phyloP scores from a whole-genome alignment of 1,139 yeast species.

The Candida mesenterica region DNA sequence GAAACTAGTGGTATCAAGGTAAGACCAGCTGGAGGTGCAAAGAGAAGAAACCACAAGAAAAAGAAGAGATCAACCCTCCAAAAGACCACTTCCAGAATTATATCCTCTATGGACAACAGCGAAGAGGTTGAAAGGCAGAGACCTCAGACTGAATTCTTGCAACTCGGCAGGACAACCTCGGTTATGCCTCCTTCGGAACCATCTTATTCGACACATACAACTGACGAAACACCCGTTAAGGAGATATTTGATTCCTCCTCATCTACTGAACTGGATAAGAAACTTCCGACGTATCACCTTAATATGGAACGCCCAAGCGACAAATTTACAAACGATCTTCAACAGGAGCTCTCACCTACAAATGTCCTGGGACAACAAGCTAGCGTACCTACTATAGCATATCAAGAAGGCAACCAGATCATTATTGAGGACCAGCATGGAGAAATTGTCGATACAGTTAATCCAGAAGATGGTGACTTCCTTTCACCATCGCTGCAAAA shows the following conservation, averaged over 20 bases:
- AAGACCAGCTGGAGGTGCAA: conserved; percentile 82
- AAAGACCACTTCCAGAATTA: conserved; percentile 6
- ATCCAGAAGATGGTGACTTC: conserved; percentile 6
- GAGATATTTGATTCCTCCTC: conserved; percentile 12
- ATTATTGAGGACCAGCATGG: conserved; percentile 83
- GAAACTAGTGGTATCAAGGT: conserved; percentile 69
- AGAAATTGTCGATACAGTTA: conserved; percentile 56
- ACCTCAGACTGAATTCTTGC: conserved; percentile 43
- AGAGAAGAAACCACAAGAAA: conserved; percentile 42
- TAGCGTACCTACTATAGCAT: conserved; percentile 48
- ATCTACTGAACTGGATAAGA: conserved; percentile 19
- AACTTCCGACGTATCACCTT: neutral
- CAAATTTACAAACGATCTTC: conserved; percentile 1
- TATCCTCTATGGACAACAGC: conserved; percentile 13
- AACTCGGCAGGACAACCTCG: conserved; percentile 35
- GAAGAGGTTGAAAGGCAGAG: conserved; percentile 34
- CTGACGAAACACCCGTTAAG: conserved; percentile 12
- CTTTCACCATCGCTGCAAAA: conserved; percentile 5
- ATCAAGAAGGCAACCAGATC: conserved; percentile 66
- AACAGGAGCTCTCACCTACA: conserved; percentile 3
- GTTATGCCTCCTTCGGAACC: conserved; percentile 12
- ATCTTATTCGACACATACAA: conserved; percentile 7
- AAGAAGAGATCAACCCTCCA: conserved; percentile 22
- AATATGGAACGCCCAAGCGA: neutral
- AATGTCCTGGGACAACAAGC: neutral